phyloP scores from a whole-genome alignment of 345 rosid species.

The Eucalyptus caleyi region DNA sequence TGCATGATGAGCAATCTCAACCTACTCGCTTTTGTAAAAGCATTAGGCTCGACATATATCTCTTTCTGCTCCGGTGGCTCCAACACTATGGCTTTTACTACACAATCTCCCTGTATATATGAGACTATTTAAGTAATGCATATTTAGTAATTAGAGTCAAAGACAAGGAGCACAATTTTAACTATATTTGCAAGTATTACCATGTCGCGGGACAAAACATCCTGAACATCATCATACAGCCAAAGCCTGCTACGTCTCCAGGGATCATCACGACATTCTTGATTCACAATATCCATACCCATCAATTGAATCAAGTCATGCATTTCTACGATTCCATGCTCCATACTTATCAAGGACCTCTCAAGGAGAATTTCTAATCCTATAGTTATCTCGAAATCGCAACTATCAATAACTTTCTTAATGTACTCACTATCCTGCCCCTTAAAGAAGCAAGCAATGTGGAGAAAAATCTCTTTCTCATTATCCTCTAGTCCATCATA shows the following conservation, averaged over 20 bases:
- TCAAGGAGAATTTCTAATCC: not conserved
- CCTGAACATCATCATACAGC: not conserved
- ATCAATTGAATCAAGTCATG: not conserved
- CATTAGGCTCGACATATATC: not conserved
- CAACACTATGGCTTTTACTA: not conserved
- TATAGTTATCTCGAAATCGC: not conserved
- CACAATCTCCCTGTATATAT: not conserved
- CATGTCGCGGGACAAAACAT: not conserved
- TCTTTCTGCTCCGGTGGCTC: not conserved
- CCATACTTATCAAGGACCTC: not conserved
- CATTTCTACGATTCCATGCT: rapidly evolving
- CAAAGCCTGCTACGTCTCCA: not conserved
- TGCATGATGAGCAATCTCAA: not conserved
- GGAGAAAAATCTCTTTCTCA: not conserved
- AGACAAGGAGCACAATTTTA: no score
- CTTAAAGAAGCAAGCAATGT: not conserved
- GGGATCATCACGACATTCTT: not conserved
- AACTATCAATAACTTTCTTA: not conserved
- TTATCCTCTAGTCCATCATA: not conserved
- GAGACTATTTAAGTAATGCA: not conserved
- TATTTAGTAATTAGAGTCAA: no score
- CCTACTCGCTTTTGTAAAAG: not conserved
- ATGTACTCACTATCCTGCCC: rapidly evolving
- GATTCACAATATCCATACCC: not conserved
- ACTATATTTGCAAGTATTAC: not conserved